Evolutionary conservation across 176 grass and related monocot genomes (phyloP).

Genomic region (Dendrocalamus sinicus): DNA sequence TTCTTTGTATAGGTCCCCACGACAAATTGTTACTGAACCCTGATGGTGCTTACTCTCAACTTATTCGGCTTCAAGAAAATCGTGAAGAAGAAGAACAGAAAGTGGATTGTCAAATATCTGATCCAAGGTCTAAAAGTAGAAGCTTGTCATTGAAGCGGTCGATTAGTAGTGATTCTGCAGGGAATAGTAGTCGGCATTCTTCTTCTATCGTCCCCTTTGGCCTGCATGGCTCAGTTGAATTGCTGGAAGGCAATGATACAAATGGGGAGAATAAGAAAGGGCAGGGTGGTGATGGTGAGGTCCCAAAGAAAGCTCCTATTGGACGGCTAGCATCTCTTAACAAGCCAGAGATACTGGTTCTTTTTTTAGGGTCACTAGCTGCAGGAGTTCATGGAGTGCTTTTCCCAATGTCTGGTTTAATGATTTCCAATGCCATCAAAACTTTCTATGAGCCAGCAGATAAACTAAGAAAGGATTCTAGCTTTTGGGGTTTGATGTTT

Average conservation of each 20-base stretch:
- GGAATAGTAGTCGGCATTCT: slow-evolving; percentile 52
- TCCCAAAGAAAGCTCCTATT: slow-evolving; percentile 57
- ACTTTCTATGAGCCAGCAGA: slow-evolving; percentile 68
- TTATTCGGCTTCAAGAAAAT: slow-evolving; percentile 66
- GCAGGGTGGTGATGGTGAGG: slow-evolving; percentile 33
- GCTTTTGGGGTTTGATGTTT: slow-evolving; percentile 88
- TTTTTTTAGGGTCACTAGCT: slow-evolving; percentile 76
- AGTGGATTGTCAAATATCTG: slow-evolving; percentile 28
- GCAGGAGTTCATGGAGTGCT: slow-evolving; percentile 73
- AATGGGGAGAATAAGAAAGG: slow-evolving; percentile 34
- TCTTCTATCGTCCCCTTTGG: slow-evolving; percentile 51
- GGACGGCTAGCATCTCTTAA: slow-evolving; percentile 69
- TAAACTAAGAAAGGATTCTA: slow-evolving; percentile 70
- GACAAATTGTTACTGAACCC: slow-evolving; percentile 69
- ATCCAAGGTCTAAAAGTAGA: slow-evolving; percentile 57
- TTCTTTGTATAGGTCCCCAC: slow-evolving; percentile 56
- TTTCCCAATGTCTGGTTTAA: slow-evolving; percentile 74
- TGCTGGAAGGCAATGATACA: slow-evolving; percentile 39
- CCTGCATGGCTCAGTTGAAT: slow-evolving; percentile 41
- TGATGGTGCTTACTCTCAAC: slow-evolving; percentile 75
- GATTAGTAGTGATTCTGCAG: slow-evolving; percentile 55
- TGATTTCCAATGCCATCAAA: slow-evolving; percentile 66
- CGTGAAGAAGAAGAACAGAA: slow-evolving; percentile 53
- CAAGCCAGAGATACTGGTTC: slow-evolving; percentile 77
- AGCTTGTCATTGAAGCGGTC: slow-evolving; percentile 62